Base-by-base conservation (phyloP, 2,329 filamentous ascomycete species). In the Pseudogymnoascus sp. region DNA sequence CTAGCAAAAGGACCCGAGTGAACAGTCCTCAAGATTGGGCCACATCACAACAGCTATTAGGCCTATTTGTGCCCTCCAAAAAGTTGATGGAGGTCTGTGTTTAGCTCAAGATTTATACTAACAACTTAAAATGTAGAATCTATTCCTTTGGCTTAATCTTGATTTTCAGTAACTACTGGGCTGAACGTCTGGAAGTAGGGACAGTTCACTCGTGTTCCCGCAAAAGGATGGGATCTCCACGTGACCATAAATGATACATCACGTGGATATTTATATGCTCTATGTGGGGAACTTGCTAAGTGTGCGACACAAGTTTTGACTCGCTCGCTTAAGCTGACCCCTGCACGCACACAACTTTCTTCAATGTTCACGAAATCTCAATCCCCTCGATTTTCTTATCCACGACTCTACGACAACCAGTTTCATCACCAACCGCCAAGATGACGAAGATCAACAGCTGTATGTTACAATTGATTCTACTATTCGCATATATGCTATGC, bases 361-460 rank as follows among this genome's bases (percentile, higher is more conserved):
- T 39, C 33, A 60, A 60, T 60, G 58, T 60, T 41, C 35, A 39
- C 26, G 14, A 39, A 41, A 60, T 60, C 33, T 39, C 33, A 60
- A 41, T 39, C 26, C 49, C 29, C 49, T 55, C 49, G 49, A 55
- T 55, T 55, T 12, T 52, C 58, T 39, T 41, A 60, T 60, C 35
- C 58, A 66, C 65, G 60, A 64, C 55, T 39, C 62, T 21, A 38
- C 66, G 61, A 66, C 66, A 63, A 68, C 65, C 67, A 69, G 41
- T 61, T 60, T 66, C 68, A 65, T 65, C 67, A 55, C 49, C 49
- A 68, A 66, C 66, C 70, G 74, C 71, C 83, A 84, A 78, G 78
- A 90, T 90, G 88, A 84, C 81, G 75, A 90, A 90, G 80, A 81
- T 89, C 77, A 87, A 83, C 81, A 77, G 75, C 74, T 76, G 82